phyloP scores from a whole-genome alignment of 768 basidiomycete genomes.

The Asterophora parasitica region DNA sequence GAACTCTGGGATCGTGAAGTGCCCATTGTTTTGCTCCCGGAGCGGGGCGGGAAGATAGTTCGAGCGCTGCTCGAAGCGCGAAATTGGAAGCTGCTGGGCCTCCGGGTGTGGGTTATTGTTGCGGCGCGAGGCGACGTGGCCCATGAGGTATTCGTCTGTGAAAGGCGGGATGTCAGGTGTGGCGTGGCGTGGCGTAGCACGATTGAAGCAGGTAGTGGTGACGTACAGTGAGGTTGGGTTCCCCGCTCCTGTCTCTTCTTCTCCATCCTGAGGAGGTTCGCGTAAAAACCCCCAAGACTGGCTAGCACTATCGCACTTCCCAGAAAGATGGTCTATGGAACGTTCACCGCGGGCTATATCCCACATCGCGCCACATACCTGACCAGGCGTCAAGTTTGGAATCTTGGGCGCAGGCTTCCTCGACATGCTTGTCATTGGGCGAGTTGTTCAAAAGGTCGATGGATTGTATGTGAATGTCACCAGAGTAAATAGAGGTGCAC shows the following conservation, averaged over 20 bases:
- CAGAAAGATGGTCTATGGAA: conserved; percentile 21
- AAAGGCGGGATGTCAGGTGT: neutral
- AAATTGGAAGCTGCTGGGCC: conserved; percentile 10
- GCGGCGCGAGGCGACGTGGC: conserved; percentile 16
- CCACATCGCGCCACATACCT: neutral
- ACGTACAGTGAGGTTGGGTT: conserved; percentile 27
- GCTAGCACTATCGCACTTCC: conserved; percentile 25
- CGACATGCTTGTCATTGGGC: conserved; percentile 2
- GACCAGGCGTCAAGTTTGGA: conserved; percentile 6
- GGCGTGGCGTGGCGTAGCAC: neutral
- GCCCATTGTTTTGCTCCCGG: conserved; percentile 24
- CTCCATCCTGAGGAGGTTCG: conserved; percentile 24
- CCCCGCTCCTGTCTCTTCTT: conserved; percentile 22
- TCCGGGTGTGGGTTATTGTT: conserved; percentile 9
- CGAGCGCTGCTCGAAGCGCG: conserved; percentile 12
- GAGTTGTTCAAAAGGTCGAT: no score
- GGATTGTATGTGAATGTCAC: no score
- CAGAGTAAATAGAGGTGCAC: neutral
- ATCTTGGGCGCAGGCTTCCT: neutral
- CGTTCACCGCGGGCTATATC: neutral
- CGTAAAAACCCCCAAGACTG: conserved; percentile 26
- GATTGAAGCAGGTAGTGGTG: neutral
- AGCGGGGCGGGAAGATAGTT: conserved; percentile 13
- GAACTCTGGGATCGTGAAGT: conserved; percentile 23
- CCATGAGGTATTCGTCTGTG: conserved; percentile 30